These are phyloP conservation scores for Bertia moriformis DNA, from an alignment of 2,329 filamentous ascomycete genomes.

Conservation along the genomic window DNA sequence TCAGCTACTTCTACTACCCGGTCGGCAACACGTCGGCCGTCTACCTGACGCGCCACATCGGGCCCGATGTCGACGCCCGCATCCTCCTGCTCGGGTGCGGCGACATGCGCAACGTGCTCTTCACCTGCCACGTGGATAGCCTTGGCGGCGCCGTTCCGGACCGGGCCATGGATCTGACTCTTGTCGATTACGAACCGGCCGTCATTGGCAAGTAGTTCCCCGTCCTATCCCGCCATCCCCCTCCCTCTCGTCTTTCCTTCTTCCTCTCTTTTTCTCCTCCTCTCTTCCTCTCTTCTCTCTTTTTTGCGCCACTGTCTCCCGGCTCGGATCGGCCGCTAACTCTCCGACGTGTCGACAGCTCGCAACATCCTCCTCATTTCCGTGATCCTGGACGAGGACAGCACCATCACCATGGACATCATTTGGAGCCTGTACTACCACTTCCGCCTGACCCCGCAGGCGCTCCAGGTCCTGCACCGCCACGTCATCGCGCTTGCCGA, in stretches of 20 bases:
- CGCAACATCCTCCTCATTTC: slow-evolving; percentile 38
- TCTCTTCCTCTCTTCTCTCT: no score
- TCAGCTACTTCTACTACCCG: slow-evolving; percentile 23
- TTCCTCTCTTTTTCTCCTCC: slow-evolving; percentile 2
- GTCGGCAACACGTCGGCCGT: slow-evolving; percentile 39
- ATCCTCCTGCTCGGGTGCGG: slow-evolving; percentile 40
- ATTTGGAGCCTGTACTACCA: slow-evolving; percentile 44
- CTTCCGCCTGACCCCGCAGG: slow-evolving; percentile 23
- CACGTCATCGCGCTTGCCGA: slow-evolving; percentile 28
- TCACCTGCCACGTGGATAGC: slow-evolving; percentile 28
- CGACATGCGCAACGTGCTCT: slow-evolving; percentile 40
- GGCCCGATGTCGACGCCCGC: slow-evolving; percentile 30
- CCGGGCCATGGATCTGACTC: slow-evolving; percentile 5
- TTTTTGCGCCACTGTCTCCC: no score
- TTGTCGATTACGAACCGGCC: slow-evolving; percentile 27
- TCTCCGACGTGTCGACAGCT: slow-evolving; percentile 18
- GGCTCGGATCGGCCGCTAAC: no score
- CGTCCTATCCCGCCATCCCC: background rate
- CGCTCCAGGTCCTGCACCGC: slow-evolving; percentile 17
- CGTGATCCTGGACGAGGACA: slow-evolving; percentile 27
- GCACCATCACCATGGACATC: slow-evolving; percentile 9
- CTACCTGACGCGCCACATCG: slow-evolving; percentile 28
- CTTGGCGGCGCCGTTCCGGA: slow-evolving; percentile 14
- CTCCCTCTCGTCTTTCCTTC: background rate
- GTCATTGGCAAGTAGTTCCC: slow-evolving; percentile 26